Conservation (phyloP, 345 rosid species). For the Melaleuca quinquenervia region DNA sequence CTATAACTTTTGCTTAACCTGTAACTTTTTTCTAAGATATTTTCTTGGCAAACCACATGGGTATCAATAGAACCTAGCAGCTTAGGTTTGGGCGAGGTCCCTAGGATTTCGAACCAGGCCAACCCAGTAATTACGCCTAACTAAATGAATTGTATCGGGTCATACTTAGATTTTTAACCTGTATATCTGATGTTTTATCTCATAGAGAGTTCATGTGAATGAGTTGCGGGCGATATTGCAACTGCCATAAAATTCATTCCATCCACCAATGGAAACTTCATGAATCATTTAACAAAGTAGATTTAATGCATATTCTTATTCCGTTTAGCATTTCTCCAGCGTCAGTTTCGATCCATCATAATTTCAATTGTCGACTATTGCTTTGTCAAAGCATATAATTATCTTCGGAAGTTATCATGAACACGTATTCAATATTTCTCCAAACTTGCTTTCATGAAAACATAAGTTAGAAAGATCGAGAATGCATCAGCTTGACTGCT, state of each 20-base stretch:
- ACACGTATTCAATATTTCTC: neutral
- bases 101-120: neutral
- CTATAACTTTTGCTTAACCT: neutral
- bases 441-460: neutral
- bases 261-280: neutral
- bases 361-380: neutral
- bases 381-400: neutral
- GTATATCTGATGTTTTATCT: neutral
- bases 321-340: neutral
- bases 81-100: neutral
- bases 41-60: accelerated
- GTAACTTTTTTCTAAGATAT: too few species aligned
- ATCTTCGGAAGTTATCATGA: neutral
- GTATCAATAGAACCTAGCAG: neutral
- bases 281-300: neutral
- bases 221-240: neutral
- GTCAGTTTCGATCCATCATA: neutral
- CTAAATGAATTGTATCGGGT: neutral
- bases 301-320: neutral
- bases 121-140: neutral
- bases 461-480: neutral
- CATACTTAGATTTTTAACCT: neutral
- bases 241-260: neutral
- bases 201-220: neutral
- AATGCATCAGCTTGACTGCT: neutral